Base-by-base conservation (phyloP, 805 yeast species). In the Zygosaccharomyces gambellarensis region DNA sequence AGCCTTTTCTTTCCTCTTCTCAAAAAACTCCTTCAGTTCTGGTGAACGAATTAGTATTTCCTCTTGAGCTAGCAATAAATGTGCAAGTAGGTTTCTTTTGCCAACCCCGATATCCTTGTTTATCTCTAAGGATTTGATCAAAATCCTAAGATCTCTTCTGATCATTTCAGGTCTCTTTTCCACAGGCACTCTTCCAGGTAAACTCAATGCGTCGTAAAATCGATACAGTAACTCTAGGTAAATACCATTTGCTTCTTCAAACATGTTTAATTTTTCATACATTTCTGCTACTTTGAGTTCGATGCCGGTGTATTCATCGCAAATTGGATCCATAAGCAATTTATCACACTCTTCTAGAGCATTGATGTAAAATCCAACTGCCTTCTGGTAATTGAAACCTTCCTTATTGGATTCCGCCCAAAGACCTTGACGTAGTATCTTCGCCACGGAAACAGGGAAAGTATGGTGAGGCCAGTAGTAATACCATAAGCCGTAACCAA, bases 221-320 rank as follows among this genome's bases (percentile, higher is more conserved):
- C 79, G 69, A 3, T 82, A 74, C 11, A 82, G 78, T 43, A 87
- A 70, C 58, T 86, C 92, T 49, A 79, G 72, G 66, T 87, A 90
- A 7, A 87, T 68, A 53, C 75, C 73, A 32, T 79, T 73, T 0
- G 96, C 95, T 46, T 84, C 85, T 11, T 79, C 79, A 29, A 61
- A 55, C 80, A 78, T 75, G 19, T 74, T 76, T 57, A 89, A 66
- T 36, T 83, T 74, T 60, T 88, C 96, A 62, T 81, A 87, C 89
- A 89, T 85, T 60, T 90, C 96, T 9, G 85, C 95, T 31, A 88
- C 72, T 60, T 90, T 88, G 64, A 92, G 73, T 61, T 90, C 95
- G 46, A 92, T 80, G 0, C 97, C 97, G 0, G 97, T 90, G 65
- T 87, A 90, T 60, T 87, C 92, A 60, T 88, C 94, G 49, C 81